Evolutionary conservation across 129 eudicot genomes (phyloP).

Genomic region (Glebionis coronaria): DNA sequence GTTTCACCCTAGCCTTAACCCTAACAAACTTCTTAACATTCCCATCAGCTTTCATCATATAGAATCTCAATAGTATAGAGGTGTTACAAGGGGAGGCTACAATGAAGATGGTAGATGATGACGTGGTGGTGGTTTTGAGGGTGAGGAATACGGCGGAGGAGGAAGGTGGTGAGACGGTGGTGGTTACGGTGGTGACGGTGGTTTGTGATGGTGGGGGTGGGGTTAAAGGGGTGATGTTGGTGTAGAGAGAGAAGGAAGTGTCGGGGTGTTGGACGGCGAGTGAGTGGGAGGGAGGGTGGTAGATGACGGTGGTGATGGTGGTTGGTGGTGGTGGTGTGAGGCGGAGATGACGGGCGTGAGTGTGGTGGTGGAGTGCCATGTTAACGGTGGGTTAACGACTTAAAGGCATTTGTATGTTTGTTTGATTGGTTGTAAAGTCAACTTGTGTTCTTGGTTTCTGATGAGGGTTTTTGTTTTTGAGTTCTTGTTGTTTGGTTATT

Average conservation of each 20-base stretch:
- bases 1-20: slow-evolving; percentile 45
- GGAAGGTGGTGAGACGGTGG: slow-evolving; percentile 66
- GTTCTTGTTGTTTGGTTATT: no score
- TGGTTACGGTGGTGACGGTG: slow-evolving; percentile 34
- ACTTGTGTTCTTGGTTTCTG: slow-evolving; percentile 24
- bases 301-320: slow-evolving; percentile 40
- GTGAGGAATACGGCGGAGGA: slow-evolving; percentile 42
- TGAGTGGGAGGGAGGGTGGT: slow-evolving; percentile 53
- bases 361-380: background rate
- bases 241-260: slow-evolving; percentile 73
- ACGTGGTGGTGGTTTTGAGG: slow-evolving; percentile 14
- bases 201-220: slow-evolving; percentile 22
- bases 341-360: slow-evolving; percentile 61
- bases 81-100: slow-evolving; percentile 56
- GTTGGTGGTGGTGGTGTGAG: slow-evolving; percentile 41
- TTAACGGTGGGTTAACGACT: slow-evolving; percentile 26
- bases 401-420: slow-evolving; percentile 16
- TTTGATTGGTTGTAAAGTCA: slow-evolving; percentile 18
- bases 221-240: slow-evolving; percentile 48
- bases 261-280: slow-evolving; percentile 70
- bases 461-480: slow-evolving; percentile 2
- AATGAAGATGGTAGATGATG: slow-evolving; percentile 46
- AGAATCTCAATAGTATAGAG: slow-evolving; percentile 61
- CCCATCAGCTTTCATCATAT: slow-evolving; percentile 17
- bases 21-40: slow-evolving; percentile 27